phyloP scores from a whole-genome alignment of 176 grass and related monocot genomes.

The Dactylis glomerata region DNA sequence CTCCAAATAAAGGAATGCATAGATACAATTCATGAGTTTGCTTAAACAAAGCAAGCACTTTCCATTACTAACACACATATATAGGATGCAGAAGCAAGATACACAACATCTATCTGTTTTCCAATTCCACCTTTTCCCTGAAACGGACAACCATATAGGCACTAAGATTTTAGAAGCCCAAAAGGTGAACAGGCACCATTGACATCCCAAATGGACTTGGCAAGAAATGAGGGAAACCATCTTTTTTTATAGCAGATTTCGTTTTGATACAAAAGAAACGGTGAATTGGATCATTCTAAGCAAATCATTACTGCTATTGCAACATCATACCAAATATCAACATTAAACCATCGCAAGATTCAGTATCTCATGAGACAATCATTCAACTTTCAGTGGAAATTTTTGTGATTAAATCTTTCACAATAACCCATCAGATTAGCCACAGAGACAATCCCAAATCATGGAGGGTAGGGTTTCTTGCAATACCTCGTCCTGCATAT shows the following conservation, averaged over 20 bases:
- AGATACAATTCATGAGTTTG: not conserved
- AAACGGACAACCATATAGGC: too few relatives aligned
- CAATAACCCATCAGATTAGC: too few relatives aligned
- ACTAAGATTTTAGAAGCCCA: not conserved
- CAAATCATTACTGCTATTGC: not conserved
- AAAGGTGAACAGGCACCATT: not conserved
- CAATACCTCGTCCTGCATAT: too few relatives aligned
- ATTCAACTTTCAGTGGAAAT: too few relatives aligned
- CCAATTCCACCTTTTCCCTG: too few relatives aligned
- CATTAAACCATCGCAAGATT: not conserved
- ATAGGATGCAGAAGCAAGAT: not conserved
- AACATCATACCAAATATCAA: not conserved
- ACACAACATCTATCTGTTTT: too few relatives aligned
- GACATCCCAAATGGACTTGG: too few relatives aligned
- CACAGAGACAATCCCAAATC: too few relatives aligned
- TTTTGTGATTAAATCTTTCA: too few relatives aligned
- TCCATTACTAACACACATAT: too few relatives aligned
- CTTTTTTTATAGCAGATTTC: not conserved
- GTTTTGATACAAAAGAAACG: not conserved
- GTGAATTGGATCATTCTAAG: not conserved
- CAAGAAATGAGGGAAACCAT: not conserved
- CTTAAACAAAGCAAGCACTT: not conserved
- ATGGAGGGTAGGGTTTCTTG: too few relatives aligned
- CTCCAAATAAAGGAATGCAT: not conserved
- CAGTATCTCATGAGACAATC: too few relatives aligned